These are phyloP conservation scores for Phytophthora ramorum DNA, from an alignment of 352 stramenopile species.

Conservation along the genomic window DNA sequence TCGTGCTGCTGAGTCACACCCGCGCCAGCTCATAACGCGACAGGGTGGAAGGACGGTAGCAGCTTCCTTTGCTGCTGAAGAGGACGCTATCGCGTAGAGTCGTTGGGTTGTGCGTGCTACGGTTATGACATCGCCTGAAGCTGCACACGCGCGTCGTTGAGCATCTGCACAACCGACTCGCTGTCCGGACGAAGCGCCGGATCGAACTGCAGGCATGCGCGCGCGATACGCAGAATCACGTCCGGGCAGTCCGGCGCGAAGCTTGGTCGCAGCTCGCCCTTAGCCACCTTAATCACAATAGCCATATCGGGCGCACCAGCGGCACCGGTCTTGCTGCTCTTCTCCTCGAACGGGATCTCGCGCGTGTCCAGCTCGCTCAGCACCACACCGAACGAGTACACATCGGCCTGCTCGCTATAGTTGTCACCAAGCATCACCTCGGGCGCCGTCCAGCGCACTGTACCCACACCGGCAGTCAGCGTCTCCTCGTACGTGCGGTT, in stretches of 20 bases:
- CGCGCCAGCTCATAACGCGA: conserved; percentile 27
- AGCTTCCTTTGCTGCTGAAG: conserved; percentile 64
- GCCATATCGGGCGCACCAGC: conserved; percentile 77
- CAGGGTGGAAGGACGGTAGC: conserved; percentile 49
- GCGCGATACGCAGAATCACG: conserved; percentile 76
- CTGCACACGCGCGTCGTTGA: conserved; percentile 72
- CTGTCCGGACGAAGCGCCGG: conserved; percentile 78
- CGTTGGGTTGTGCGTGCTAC: conserved; percentile 35
- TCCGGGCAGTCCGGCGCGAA: conserved; percentile 67
- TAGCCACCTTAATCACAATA: conserved; percentile 89
- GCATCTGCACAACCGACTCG: conserved; percentile 78
- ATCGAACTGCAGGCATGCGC: conserved; percentile 88
- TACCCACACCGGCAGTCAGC: conserved; percentile 82
- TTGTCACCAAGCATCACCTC: conserved; percentile 91
- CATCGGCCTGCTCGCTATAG: conserved; percentile 87
- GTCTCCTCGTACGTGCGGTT: conserved; percentile 90
- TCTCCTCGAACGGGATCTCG: conserved; percentile 89
- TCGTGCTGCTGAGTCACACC: conserved; percentile 32
- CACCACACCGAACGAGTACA: conserved; percentile 91
- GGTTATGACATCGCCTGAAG: conserved; percentile 53
- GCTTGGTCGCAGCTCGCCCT: conserved; percentile 80
- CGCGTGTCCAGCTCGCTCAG: conserved; percentile 87
- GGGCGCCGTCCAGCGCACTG: conserved; percentile 85
- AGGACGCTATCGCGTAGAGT: conserved; percentile 44
- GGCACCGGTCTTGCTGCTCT: conserved; percentile 69